Conservation (phyloP, 1,139 yeast species). For the Kurtzmaniella quercitrusa region DNA sequence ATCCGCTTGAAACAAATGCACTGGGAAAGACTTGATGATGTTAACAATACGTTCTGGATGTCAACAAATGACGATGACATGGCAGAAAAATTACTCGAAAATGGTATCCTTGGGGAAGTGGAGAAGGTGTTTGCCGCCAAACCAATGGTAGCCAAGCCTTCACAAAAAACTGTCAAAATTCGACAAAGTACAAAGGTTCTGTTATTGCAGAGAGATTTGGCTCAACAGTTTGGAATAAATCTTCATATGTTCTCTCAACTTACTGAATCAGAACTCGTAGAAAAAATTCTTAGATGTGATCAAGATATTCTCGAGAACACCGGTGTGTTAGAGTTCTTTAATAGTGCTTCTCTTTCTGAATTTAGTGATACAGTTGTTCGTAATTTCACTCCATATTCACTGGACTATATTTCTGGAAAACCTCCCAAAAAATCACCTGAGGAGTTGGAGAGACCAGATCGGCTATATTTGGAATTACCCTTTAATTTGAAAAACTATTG, state of each 20-base stretch:
- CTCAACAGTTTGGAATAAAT: constrained; percentile 86
- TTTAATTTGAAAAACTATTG: constrained; percentile 79
- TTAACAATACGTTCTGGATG: constrained; percentile 82
- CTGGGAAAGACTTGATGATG: constrained; percentile 79
- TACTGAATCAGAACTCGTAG: constrained; percentile 59
- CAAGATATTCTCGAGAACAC: constrained; percentile 60
- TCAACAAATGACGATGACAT: constrained; percentile 45
- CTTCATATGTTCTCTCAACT: constrained; percentile 70
- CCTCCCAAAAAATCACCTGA: constrained; percentile 55
- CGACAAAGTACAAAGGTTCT: constrained; percentile 38
- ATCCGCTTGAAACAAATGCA: constrained; percentile 85
- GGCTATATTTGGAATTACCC: constrained; percentile 72
- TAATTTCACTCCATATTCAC: constrained; percentile 69
- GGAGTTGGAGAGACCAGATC: constrained; percentile 76
- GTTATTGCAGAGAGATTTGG: constrained; percentile 68
- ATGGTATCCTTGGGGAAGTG: constrained; percentile 76
- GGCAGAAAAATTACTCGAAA: constrained; percentile 52
- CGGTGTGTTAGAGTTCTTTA: constrained; percentile 79
- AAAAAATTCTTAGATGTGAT: constrained; percentile 68
- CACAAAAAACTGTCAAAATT: constrained; percentile 22
- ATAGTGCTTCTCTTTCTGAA: constrained; percentile 66
- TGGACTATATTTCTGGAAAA: constrained; percentile 33
- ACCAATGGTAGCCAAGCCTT: constrained; percentile 43
- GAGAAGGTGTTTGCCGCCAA: constrained; percentile 73
- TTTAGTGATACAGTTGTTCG: constrained; percentile 64